Base-by-base conservation (phyloP, 169 alveolate genomes). In the Theileria sp. region DNA sequence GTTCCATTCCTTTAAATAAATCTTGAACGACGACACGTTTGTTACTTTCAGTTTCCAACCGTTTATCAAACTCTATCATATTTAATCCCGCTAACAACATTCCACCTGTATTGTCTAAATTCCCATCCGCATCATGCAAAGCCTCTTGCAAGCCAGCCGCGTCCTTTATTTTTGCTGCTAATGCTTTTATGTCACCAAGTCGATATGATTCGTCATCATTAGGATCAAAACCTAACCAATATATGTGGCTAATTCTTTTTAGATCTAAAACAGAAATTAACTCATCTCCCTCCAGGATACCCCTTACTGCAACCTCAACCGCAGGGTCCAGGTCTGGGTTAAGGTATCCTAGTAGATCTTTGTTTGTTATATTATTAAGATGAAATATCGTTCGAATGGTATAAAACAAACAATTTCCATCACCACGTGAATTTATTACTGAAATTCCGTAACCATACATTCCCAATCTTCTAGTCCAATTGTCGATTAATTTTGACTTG, bases 391-490 rank as follows among this genome's bases (percentile, higher is more conserved):
- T 36, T 7, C 65, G 50, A 17, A 83, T 19, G 3, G 86, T 25
- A 61, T 69, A 10, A 72, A 51, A 83, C 23, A 83, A 44, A 70
- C 89, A 83, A 30, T 36, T 77, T 1, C 89, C 89, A 44, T 83
- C 77, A 19, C 89, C 89, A 3, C 82, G n/a, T 15, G 68, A 65
- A 6, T 50, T 68, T 13, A 62, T 19, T 4, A 19, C 75, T 15
- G 77, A 86, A n/a, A 60, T 64, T 17, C 66, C 75, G 58, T 74
- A 62, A 3, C 86, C 86, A 32, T 83, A 83, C 62, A 83, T 32
- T 61, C 56, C 69, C 9, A 83, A 58, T 12, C 89, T 32, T 38
- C 32, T 62, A 7, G 80, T 49, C 86, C 80, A 62, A 19, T 36
- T 23, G 2, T 25, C n/a, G 25, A 25, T 0, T 6, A 1, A 12